Evolutionary conservation across 495 filamentous ascomycete species (phyloP).

Genomic region (Friedmanniomyces simplex): DNA sequence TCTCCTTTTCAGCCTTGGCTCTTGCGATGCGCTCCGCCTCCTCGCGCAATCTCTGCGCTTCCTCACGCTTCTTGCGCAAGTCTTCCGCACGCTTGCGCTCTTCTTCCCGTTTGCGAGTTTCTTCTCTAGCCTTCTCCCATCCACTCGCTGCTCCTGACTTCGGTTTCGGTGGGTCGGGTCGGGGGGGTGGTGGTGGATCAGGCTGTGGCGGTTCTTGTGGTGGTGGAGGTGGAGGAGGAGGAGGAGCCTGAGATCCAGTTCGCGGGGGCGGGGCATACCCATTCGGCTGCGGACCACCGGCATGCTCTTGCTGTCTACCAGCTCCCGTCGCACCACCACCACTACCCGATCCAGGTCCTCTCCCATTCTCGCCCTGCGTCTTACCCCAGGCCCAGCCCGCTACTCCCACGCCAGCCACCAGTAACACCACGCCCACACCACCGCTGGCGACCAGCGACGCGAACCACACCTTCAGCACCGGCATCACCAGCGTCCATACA

Average conservation of each 20-base stretch:
- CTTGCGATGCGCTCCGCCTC: constrained; percentile 33
- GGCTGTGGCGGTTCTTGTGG: constrained; percentile 2
- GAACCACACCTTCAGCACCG: constrained; percentile 59
- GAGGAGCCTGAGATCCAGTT: not conserved
- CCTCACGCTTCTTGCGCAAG: constrained; percentile 41
- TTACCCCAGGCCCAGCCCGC: constrained; percentile 66
- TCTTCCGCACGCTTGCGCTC: constrained; percentile 48
- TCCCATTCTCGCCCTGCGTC: constrained; percentile 43
- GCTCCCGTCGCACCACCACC: not conserved
- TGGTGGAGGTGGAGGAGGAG: constrained; percentile 16
- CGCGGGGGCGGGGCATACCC: constrained; percentile 17
- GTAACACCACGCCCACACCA: constrained; percentile 48
- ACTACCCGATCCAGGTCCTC: constrained; percentile 14
- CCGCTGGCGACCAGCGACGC: constrained; percentile 47
- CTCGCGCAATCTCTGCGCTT: constrained; percentile 29
- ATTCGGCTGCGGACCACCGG: constrained; percentile 16
- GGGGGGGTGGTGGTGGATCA: not conserved
- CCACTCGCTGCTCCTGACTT: constrained; percentile 31
- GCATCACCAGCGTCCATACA: constrained; percentile 56
- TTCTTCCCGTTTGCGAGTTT: constrained; percentile 51
- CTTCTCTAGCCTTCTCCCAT: constrained; percentile 65
- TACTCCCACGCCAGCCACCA: constrained; percentile 58
- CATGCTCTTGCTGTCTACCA: constrained; percentile 1
- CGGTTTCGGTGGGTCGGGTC: constrained; percentile 24
- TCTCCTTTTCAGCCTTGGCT: constrained; percentile 35